These are phyloP conservation scores for Ogataea dorogensis DNA, from an alignment of 805 yeast genomes.

Conservation along the genomic window DNA sequence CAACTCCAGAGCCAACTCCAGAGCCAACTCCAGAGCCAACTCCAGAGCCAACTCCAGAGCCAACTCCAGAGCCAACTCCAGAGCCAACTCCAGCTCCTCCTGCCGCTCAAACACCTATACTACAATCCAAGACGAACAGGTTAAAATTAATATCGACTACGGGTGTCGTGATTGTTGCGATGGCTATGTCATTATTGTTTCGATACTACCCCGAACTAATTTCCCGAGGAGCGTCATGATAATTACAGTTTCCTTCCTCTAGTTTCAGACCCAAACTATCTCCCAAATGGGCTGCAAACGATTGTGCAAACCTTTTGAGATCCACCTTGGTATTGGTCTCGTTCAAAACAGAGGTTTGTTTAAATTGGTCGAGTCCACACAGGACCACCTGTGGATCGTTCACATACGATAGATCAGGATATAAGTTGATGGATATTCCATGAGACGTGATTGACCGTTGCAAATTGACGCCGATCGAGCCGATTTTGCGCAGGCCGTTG, in stretches of 20 bases:
- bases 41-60: no score
- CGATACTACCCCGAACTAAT: conserved; percentile 1
- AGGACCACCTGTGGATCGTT: conserved; percentile 62
- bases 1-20: no score
- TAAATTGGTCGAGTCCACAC: conserved; percentile 74
- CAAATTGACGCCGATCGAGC: conserved; percentile 87
- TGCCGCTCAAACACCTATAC: no score
- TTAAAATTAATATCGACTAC: background rate
- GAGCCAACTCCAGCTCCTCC: no score
- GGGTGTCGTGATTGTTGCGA: background rate
- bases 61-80: no score
- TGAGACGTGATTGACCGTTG: conserved; percentile 83
- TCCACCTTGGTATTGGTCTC: conserved; percentile 16
- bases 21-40: no score
- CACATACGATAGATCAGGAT: conserved; percentile 69
- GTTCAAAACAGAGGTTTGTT: conserved; percentile 52
- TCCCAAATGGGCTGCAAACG: conserved; percentile 46
- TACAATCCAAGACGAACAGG: background rate
- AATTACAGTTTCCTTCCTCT: background rate
- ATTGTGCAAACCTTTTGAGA: conserved; percentile 38
- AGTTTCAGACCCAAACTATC: conserved; percentile 31
- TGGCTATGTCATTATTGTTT: conserved; percentile 2
- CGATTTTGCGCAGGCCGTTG: conserved; percentile 55
- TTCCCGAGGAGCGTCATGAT: background rate
- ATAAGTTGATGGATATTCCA: conserved; percentile 81